Evolutionary conservation across 768 basidiomycete species (phyloP), one percentile per base, ranked within the genome.

Genomic region (Tricholoma furcatifolium): DNA sequence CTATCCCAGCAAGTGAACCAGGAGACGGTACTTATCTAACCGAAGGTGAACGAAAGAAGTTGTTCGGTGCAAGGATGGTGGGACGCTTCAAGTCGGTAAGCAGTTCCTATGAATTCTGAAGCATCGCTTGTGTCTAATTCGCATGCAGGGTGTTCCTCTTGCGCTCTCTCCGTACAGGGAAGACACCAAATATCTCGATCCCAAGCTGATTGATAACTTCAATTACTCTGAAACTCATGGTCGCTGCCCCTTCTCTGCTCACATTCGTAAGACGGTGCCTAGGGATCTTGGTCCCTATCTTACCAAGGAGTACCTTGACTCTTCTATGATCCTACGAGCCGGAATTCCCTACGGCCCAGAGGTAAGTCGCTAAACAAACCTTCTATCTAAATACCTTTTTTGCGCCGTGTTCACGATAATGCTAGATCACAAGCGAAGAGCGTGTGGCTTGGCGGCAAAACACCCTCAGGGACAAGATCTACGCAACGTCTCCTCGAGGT

Each of bases 321-420:
- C 56, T 18, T 50, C 56, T 17, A 55, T 57, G 36, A 65, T 71
- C 43, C 58, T 70, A 12, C 65, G 71, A 18, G 51, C 60, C 6
- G 68, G 70, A 17, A 67, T 71, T 50, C 70, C 72, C 12, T 74
- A 70, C 46, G 72, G 73, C 10, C 50, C 58, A 5, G 67, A 71
- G 55, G 64, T 67, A 18, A 45, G 51, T 48, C 24, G 32, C 24
- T 32, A 34, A 14, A 36, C 34, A 18, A 8, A 17, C 27, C 18
- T 41, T 41, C 39, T 6, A 41, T 41, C n/a, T n/a, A n/a, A 17
- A 41, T 17, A 20, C 14, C 20, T 21, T n/a, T 23, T 18, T 12
- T n/a, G 17, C 41, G 3, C 20, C 41, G 20, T 38, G 36, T 42
- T 42, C 21, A 18, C 41, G 27, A 27, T 7, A 27, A 27, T 7